Conservation (phyloP, 495 filamentous ascomycete species). For the Schizothecium vesticola region DNA sequence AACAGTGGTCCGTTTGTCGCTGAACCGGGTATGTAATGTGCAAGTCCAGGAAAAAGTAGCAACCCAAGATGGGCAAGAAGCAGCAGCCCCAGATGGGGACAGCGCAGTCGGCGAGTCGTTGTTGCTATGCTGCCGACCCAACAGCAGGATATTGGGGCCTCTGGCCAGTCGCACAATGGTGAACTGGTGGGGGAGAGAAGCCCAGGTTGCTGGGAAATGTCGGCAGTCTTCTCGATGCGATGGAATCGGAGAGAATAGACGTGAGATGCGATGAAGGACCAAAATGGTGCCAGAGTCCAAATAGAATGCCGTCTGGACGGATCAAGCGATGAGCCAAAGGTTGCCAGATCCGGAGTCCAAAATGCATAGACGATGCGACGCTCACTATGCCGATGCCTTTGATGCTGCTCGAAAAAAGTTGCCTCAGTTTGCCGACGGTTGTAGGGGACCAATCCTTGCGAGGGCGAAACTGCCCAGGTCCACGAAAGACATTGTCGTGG, state of each 20-base stretch:
- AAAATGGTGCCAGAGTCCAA: conserved; percentile 14
- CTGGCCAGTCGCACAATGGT: not conserved
- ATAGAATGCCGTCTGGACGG: conserved; percentile 16
- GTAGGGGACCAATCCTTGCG: conserved; percentile 22
- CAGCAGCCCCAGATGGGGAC: not conserved
- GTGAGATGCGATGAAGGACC: conserved; percentile 11
- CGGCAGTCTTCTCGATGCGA: not conserved
- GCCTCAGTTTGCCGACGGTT: conserved; percentile 21
- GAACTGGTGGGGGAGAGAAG: not conserved
- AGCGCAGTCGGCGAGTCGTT: not conserved
- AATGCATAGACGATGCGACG: conserved; percentile 21
- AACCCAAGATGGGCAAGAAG: not conserved
- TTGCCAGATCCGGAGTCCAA: conserved; percentile 27
- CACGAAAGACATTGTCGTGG: not conserved
- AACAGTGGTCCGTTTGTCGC: conserved; percentile 19
- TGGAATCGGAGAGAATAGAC: conserved; percentile 14
- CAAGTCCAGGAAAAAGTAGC: conserved; percentile 5
- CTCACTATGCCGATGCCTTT: conserved; percentile 27
- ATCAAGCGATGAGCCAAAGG: conserved; percentile 19
- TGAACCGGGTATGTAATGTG: conserved; percentile 14
- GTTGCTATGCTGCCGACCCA: conserved; percentile 1
- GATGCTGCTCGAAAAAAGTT: conserved; percentile 18
- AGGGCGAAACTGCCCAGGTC: conserved; percentile 3
- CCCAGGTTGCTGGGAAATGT: not conserved
- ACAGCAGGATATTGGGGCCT: not conserved